Conservation (phyloP, 352 stramenopile genomes). For the Phytophthora cajani region DNA sequence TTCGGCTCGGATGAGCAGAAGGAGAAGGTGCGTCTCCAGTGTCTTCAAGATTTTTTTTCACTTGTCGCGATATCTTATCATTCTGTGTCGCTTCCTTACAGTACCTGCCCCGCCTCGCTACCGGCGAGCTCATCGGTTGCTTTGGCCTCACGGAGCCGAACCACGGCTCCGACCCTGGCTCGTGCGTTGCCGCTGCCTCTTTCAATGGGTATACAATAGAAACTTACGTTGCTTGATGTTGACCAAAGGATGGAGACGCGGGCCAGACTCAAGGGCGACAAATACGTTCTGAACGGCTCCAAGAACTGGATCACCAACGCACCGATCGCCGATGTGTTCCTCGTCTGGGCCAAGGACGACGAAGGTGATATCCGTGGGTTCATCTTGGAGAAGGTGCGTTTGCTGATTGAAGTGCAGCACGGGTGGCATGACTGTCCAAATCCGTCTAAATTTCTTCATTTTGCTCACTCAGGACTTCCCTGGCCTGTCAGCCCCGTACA, state of each 20-base stretch:
- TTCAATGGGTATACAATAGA: slow-evolving; percentile 4
- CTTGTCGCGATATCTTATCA: background rate
- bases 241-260: slow-evolving; percentile 93
- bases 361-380: slow-evolving; percentile 95
- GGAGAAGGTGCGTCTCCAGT: slow-evolving; percentile 70
- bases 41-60: background rate
- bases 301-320: slow-evolving; percentile 98
- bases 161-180: slow-evolving; percentile 96
- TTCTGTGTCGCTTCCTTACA: slow-evolving; percentile 21
- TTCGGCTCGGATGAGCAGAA: slow-evolving; percentile 97
- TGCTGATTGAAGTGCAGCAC: background rate
- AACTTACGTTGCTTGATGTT: slow-evolving; percentile 1
- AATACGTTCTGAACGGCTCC: slow-evolving; percentile 97
- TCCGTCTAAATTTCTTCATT: background rate
- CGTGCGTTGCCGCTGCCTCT: slow-evolving; percentile 44
- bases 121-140: slow-evolving; percentile 96
- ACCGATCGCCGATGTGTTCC: slow-evolving; percentile 97
- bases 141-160: slow-evolving; percentile 99
- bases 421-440: background rate
- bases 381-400: slow-evolving; percentile 91
- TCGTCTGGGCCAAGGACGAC: slow-evolving; percentile 97
- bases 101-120: slow-evolving; percentile 95
- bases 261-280: slow-evolving; percentile 84
- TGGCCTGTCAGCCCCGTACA: slow-evolving; percentile 94
- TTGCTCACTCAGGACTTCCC: slow-evolving; percentile 74